phyloP scores from a whole-genome alignment of 257 asterid species.

The Solanum neorickii region DNA sequence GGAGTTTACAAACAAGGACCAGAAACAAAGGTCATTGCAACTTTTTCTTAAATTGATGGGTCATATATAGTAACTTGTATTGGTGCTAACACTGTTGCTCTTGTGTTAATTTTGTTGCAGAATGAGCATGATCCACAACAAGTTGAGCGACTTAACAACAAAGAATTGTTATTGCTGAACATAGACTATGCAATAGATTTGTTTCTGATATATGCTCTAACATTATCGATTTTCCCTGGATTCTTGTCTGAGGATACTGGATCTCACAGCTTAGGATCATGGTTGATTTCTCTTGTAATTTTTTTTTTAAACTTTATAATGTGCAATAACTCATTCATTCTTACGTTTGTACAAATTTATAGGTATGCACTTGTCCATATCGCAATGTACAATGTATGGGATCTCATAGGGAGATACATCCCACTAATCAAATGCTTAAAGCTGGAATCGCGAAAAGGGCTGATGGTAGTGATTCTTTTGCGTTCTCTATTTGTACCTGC shows the following conservation, averaged over 20 bases:
- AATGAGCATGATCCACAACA: conserved; percentile 1
- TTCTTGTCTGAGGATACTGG: conserved; percentile 37
- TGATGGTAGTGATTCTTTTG: conserved; percentile 3
- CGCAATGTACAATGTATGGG: conserved; percentile 34
- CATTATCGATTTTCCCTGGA: conserved; percentile 37
- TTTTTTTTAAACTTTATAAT: background rate
- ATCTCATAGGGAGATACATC: conserved; percentile 33
- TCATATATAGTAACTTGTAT: background rate
- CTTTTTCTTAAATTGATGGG: background rate
- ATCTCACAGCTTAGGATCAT: conserved; percentile 26
- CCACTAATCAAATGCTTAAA: conserved; percentile 21
- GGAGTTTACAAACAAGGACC: conserved; percentile 5
- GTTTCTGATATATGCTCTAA: conserved; percentile 20
- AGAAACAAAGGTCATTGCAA: background rate
- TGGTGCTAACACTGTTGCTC: background rate
- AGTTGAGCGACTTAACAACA: conserved; percentile 22
- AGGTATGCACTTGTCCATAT: conserved; percentile 34
- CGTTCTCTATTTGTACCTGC: conserved; percentile 22
- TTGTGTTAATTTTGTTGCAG: conserved; percentile 2
- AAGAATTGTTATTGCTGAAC: conserved; percentile 19
- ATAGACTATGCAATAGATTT: conserved; percentile 29
- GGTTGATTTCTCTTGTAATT: background rate
- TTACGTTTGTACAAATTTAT: background rate
- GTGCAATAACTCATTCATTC: background rate
- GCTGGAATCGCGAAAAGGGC: conserved; percentile 23